A percentile compares a stretch with the other conserved stretches of the same genome.
phyloP scores from a whole-genome alignment of 2,329 filamentous ascomycete genomes.

The Colletotrichum kahawae region DNA sequence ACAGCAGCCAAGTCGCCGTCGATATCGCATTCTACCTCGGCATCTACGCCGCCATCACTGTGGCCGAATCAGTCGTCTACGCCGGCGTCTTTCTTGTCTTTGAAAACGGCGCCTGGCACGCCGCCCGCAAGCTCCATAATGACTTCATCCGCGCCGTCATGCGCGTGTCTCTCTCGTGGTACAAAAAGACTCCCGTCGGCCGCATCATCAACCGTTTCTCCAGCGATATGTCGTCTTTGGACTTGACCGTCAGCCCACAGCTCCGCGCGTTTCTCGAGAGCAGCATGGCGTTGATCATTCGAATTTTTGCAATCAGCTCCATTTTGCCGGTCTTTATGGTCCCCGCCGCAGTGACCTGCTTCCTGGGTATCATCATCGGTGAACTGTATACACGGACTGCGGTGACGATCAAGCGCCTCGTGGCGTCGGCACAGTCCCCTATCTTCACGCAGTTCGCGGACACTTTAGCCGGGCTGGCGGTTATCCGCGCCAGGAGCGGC shows the following conservation, averaged over 20 bases:
- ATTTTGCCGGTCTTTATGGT: constrained; percentile 58
- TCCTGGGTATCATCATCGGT: constrained; percentile 49
- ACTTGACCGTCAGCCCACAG: constrained; percentile 51
- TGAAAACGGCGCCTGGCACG: constrained; percentile 62
- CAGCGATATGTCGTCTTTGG: constrained; percentile 62
- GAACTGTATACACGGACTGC: constrained; percentile 58
- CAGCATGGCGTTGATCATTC: constrained; percentile 46
- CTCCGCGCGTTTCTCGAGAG: constrained; percentile 48
- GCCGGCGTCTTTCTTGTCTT: constrained; percentile 51
- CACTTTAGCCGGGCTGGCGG: constrained; percentile 52
- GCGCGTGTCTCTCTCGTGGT: constrained; percentile 61
- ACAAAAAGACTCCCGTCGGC: constrained; percentile 57
- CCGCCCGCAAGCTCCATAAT: constrained; percentile 56
- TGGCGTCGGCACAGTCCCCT: constrained; percentile 54
- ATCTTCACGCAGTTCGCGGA: constrained; percentile 63
- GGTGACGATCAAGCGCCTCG: constrained; percentile 49
- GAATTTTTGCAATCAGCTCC: constrained; percentile 51
- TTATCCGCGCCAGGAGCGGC: constrained; percentile 51
- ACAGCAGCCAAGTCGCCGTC: constrained; percentile 45
- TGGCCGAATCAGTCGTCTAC: constrained; percentile 47
- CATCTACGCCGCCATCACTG: constrained; percentile 53
- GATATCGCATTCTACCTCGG: constrained; percentile 57
- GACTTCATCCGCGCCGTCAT: constrained; percentile 58
- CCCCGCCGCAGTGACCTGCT: constrained; percentile 49
- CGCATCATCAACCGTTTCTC: constrained; percentile 61